A percentile compares a stretch with the other conserved stretches of the same genome.
phyloP scores from a whole-genome alignment of 2,329 filamentous ascomycete genomes.

The Aspergillus amoenus region DNA sequence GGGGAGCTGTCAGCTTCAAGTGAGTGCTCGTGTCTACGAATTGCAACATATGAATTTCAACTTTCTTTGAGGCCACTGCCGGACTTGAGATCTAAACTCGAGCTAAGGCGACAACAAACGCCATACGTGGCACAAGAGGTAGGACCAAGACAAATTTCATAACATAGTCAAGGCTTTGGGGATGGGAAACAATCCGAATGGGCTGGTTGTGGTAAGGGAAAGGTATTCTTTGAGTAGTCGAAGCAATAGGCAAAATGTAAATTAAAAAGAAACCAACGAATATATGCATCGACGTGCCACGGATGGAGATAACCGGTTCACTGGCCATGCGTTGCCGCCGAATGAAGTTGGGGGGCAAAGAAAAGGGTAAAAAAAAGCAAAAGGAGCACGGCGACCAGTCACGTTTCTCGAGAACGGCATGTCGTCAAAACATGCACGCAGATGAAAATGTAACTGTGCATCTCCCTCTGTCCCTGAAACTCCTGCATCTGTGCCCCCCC shows the following conservation, averaged over 20 bases:
- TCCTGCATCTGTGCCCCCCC: constrained; percentile 1
- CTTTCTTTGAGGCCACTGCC: constrained; percentile 24
- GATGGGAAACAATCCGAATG: constrained; percentile 16
- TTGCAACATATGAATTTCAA: constrained; percentile 17
- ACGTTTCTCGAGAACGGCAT: background rate
- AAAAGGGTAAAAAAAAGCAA: background rate
- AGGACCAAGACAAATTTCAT: constrained; percentile 21
- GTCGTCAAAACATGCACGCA: background rate
- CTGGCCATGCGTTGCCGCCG: constrained; percentile 7
- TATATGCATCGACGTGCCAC: constrained; percentile 20
- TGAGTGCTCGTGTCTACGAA: background rate
- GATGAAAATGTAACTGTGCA: background rate
- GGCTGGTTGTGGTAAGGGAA: constrained; percentile 21
- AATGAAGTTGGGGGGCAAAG: constrained; percentile 6
- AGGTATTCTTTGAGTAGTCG: constrained; percentile 29
- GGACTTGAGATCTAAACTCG: constrained; percentile 26
- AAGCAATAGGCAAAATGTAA: constrained; percentile 26
- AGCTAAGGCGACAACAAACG: constrained; percentile 25
- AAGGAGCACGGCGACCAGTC: background rate
- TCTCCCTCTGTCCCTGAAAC: constrained; percentile 1
- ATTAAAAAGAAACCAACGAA: constrained; percentile 21
- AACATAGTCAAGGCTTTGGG: constrained; percentile 19
- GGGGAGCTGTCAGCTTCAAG: too few species aligned
- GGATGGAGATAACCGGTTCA: constrained; percentile 16
- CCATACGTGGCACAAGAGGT: constrained; percentile 21